Base-by-base conservation (phyloP, 1,284 basidiomycete genomes). In the Sanghuangporus baumii region DNA sequence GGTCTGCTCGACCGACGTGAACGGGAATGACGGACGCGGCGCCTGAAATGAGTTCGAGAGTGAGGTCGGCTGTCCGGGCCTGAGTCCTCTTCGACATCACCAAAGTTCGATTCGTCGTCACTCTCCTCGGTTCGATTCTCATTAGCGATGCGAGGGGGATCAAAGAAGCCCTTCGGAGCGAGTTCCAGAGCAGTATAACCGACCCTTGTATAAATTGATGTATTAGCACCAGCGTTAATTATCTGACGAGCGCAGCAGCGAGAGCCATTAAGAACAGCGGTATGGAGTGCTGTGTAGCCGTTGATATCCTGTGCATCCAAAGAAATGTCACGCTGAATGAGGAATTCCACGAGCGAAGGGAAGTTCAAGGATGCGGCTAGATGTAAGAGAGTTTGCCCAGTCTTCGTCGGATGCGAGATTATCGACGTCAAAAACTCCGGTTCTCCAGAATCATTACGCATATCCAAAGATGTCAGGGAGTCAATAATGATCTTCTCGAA, bases 261-360 rank as follows among this genome's bases (percentile, higher is more conserved):
- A 20, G 89, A 87, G 26, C 83, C 84, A 18, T 80, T 81, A 48
- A 96, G 76, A 0, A 87, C 89, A 14, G 95, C 92, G 71, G 96
- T 89, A 72, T 96, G 93, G 41, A 98, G 77, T 0, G 96, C 86
- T 0, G 96, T 98, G 71, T 83, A 94, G 6, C 96, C 96, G 72
- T 94, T 97, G 65, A 83, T 80, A 74, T 99, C 97, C 61, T 93
- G 87, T 2, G 83, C 82, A 72, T 98, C 93, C 54, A 95, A 69
- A 68, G 95, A 91, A 37, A 89, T 87, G 14, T 83, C 87, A 57
- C 85, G 88, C 1, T 79, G 74, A 57, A 97, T 76, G 57, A 99
- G 79, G 71, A 91, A 91, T 43, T 79, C 74, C 9, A 88, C 84
- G 14, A 99, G 81, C 1, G 83, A 78, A 31, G 85, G 78, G 75